A percentile compares a stretch with the other conserved stretches of the same genome.
phyloP scores from a whole-genome alignment of 768 basidiomycete species.

The Leccinum imitatum region DNA sequence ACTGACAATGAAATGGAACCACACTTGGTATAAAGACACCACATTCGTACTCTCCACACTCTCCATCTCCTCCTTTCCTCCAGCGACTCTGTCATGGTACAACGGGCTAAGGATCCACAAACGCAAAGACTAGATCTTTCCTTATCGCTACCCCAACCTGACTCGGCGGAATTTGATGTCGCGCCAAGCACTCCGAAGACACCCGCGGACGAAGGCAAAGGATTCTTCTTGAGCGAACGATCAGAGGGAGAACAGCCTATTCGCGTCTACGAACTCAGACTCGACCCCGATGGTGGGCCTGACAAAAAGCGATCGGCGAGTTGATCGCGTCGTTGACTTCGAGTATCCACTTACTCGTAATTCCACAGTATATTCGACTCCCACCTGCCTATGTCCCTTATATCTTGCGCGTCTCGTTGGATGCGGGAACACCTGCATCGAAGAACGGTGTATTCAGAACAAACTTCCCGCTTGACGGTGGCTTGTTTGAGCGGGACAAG shows the following conservation, averaged over 20 bases:
- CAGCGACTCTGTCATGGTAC: conserved; percentile 16
- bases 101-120: not conserved
- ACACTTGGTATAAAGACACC: not conserved
- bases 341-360: conserved; percentile 12
- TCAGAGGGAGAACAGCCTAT: conserved; percentile 60
- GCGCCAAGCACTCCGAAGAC: conserved; percentile 69
- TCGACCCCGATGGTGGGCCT: conserved; percentile 92
- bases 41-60: conserved; percentile 1
- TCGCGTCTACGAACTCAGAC: conserved; percentile 79
- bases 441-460: conserved; percentile 92
- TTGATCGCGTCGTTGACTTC: conserved; percentile 13
- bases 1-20: conserved; percentile 15
- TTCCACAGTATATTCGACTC: conserved; percentile 84
- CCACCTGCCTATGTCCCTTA: conserved; percentile 90
- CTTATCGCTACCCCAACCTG: conserved; percentile 12
- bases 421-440: conserved; percentile 89
- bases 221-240: conserved; percentile 71
- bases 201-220: conserved; percentile 89
- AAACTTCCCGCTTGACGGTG: conserved; percentile 71
- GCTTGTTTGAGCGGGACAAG: conserved; percentile 71
- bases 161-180: not conserved
- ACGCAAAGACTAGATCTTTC: conserved; percentile 15
- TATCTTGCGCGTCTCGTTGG: conserved; percentile 85
- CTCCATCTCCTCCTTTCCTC: not conserved
- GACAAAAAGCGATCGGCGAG: conserved; percentile 79